Evolutionary conservation across 2,329 filamentous ascomycete genomes (phyloP), one percentile per base, ranked within the genome.

Genomic region (Neocucurbitaria cava): DNA sequence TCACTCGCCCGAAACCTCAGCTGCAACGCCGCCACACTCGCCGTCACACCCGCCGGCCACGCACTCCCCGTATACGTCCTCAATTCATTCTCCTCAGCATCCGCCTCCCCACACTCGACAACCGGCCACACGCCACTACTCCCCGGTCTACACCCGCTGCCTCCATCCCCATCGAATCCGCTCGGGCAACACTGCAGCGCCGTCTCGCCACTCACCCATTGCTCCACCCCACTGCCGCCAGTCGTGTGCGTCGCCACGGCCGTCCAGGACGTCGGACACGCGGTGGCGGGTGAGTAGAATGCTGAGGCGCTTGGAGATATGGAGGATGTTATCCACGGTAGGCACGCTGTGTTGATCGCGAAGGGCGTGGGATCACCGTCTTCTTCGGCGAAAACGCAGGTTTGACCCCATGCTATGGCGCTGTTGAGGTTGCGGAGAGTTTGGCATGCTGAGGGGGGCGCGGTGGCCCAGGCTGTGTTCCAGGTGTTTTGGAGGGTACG

Each of bases 311-410:
- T 45, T 3, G 62, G 48, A 3, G 56, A 54, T 3, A 54, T 21
- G 15, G 54, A 51, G 10, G 48, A 52, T 20, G 62, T 62, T 2
- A 63, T 58, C 65, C 64, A 67, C n/a, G 65, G 65, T 21, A 68
- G 50, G 39, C 64, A 68, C 2, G 59, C 64, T 0, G 61, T 82
- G 70, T 96, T 90, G 61, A 96, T 90, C 9, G 96, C 77, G 64
- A 96, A 96, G 0, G 92, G 92, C 6, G 92, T 90, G 2, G 59
- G 38, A 2, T 56, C 60, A 13, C 91, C 92, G 64, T 96, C 96
- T 24, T 87, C 78, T 62, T 86, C 87, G 51, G 87, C 82, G 67
- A 96, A 96, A n/a, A 94, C 78, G 20, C 91, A 91, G 0, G 89
- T 92, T 73, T 96, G 93, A 0, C 92, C 92, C 91, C 92, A 96